These are phyloP conservation scores for Avena atlantica DNA, from an alignment of 176 grass and related monocot species.

Conservation along the genomic window DNA sequence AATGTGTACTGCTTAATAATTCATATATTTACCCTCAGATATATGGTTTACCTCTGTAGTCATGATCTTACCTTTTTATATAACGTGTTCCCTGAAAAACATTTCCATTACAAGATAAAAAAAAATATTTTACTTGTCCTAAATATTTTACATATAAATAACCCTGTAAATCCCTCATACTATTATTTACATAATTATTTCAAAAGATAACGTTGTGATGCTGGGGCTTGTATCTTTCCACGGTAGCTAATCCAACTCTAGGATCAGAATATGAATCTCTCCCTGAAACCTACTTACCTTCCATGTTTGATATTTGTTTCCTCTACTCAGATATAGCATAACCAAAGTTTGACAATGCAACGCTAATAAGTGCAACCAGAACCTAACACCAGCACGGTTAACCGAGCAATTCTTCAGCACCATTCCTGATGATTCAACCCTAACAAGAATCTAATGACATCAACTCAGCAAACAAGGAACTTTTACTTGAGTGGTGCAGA, in stretches of 20 bases:
- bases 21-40: no score
- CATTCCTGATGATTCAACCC: background rate
- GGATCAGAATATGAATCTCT: background rate
- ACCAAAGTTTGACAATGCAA: background rate
- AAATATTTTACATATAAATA: no score
- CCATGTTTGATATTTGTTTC: slow-evolving; percentile 17
- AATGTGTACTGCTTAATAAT: no score
- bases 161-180: no score
- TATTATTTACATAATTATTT: no score
- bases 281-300: background rate
- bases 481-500: background rate
- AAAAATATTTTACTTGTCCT: no score
- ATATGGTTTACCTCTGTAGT: no score
- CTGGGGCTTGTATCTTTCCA: background rate
- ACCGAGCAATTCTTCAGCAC: background rate
- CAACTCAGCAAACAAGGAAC: background rate
- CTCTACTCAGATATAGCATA: slow-evolving; percentile 21
- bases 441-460: background rate
- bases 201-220: background rate
- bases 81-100: no score
- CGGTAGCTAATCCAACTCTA: background rate
- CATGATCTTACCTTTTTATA: no score
- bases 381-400: background rate
- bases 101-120: no score
- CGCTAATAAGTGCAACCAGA: background rate